phyloP scores from a whole-genome alignment of 208 protist genomes.

The Naegleria fowleri region DNA sequence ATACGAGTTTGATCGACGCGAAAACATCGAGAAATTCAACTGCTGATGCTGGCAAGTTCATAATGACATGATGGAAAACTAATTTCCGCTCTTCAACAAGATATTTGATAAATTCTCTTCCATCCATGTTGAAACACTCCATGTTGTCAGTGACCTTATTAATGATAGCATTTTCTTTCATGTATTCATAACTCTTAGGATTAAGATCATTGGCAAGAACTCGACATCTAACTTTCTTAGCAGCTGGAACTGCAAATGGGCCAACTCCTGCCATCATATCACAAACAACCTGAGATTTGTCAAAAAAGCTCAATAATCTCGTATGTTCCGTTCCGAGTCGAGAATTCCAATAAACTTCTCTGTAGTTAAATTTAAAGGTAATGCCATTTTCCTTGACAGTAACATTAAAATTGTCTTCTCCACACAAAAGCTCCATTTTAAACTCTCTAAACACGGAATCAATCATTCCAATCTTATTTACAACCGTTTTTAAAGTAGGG shows the following conservation, averaged over 20 bases:
- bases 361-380: conserved; percentile 87
- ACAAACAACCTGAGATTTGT: conserved; percentile 56
- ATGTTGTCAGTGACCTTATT: conserved; percentile 71
- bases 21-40: conserved; percentile 83
- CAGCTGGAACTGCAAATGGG: conserved; percentile 91
- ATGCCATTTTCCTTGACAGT: conserved; percentile 82
- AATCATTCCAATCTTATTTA: conserved; percentile 92
- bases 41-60: conserved; percentile 93
- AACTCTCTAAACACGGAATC: conserved; percentile 90
- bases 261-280: conserved; percentile 62
- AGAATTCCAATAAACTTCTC: conserved; percentile 96
- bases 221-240: conserved; percentile 58
- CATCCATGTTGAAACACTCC: conserved; percentile 82
- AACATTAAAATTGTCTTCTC: conserved; percentile 54
- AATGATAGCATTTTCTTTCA: conserved; percentile 71
- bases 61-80: conserved; percentile 56
- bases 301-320: conserved; percentile 69
- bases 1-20: neutral
- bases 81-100: conserved; percentile 53
- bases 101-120: conserved; percentile 79
- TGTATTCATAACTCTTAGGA: conserved; percentile 75
- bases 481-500: conserved; percentile 79
- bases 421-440: conserved; percentile 89
- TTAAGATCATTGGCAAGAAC: conserved; percentile 96
- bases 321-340: conserved; percentile 86